Percentiles rank a stretch among this genome's conserved stretches.
Evolutionary conservation across 108 stramenopile genomes (phyloP).

Genomic region (Schizochytrium sp.): DNA sequence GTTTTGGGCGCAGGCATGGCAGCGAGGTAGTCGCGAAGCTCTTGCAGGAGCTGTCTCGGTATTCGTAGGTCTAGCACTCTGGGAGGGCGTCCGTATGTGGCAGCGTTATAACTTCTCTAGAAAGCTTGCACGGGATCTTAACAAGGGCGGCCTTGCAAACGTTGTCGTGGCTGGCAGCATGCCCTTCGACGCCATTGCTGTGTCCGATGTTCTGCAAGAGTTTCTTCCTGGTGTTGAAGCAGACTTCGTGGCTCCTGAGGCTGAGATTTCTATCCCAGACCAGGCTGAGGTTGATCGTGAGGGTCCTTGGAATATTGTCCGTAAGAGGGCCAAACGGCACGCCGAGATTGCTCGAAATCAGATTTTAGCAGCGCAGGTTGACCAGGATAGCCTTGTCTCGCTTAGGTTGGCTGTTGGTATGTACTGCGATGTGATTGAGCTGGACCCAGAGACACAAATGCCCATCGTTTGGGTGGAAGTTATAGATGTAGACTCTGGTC

Average conservation of each 20-base stretch:
- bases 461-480: conserved; percentile 10
- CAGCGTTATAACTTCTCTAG: background rate
- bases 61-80: background rate
- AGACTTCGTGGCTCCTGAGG: background rate
- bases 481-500: conserved; percentile 10
- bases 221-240: background rate
- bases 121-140: background rate
- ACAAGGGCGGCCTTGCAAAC: background rate
- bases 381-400: background rate
- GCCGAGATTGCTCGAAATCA: background rate
- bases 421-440: conserved; percentile 16
- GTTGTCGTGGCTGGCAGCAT: background rate
- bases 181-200: background rate
- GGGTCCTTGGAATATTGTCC: background rate
- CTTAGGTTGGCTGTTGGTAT: background rate
- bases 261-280: background rate
- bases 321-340: background rate
- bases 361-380: background rate
- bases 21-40: conserved; percentile 20
- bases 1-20: conserved; percentile 9
- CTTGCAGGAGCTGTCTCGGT: background rate
- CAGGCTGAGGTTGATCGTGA: background rate
- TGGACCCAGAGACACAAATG: conserved; percentile 26
- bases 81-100: conserved; percentile 11
- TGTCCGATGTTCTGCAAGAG: background rate